Percentiles rank a stretch among this genome's conserved stretches.
These are phyloP conservation scores for Heliamphora exappendiculata DNA, from an alignment of 148 eudicot genomes.

Conservation along the genomic window DNA sequence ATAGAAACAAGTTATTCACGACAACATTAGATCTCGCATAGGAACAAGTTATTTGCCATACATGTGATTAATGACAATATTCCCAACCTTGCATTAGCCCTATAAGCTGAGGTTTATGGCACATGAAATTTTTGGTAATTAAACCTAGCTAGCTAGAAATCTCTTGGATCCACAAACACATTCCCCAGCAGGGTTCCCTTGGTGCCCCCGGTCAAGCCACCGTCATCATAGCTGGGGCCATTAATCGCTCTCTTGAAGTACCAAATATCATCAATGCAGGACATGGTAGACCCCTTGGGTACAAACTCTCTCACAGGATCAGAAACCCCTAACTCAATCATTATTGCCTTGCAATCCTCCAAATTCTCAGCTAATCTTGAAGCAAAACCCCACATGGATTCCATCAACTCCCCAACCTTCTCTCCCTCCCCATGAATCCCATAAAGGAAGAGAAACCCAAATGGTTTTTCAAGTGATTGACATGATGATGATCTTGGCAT, in stretches of 20 bases:
- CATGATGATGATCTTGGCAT: background rate
- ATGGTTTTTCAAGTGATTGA: background rate
- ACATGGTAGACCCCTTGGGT: conserved; percentile 1
- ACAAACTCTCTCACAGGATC: conserved; percentile 12
- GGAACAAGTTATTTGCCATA: background rate
- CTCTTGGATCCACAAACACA: conserved; percentile 12
- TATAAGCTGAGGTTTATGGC: background rate
- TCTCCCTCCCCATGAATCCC: conserved; percentile 15
- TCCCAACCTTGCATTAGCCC: background rate
- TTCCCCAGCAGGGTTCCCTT: conserved; percentile 2
- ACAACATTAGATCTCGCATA: background rate
- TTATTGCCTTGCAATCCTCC: conserved; percentile 11
- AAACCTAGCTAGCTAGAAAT: background rate
- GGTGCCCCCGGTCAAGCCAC: background rate
- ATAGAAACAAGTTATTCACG: no score
- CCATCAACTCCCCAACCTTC: conserved; percentile 7
- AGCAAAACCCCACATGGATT: conserved; percentile 9
- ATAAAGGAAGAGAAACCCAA: conserved; percentile 9
- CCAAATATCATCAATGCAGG: conserved; percentile 15
- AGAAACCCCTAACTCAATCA: conserved; percentile 8
- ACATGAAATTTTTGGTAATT: background rate
- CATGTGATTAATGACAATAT: background rate
- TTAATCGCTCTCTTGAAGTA: background rate
- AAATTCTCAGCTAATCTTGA: conserved; percentile 3
- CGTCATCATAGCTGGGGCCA: background rate